Percentiles rank a stretch among this genome's conserved stretches.
Evolutionary conservation across 2,329 filamentous ascomycete genomes (phyloP).

Genomic region (Xylariales sp.): DNA sequence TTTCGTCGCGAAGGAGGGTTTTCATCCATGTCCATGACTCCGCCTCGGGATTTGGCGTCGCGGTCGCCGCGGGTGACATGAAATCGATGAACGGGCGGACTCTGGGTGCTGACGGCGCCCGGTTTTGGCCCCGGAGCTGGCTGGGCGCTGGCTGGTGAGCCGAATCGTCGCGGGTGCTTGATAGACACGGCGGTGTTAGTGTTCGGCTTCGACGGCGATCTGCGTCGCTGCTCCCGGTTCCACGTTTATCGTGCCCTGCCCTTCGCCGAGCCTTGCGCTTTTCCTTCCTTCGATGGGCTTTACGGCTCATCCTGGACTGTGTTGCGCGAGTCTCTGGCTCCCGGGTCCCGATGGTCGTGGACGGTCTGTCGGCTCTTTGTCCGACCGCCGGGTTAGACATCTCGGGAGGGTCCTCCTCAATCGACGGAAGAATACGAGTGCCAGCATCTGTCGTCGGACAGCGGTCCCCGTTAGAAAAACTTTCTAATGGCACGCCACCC

Average conservation of each 20-base stretch:
- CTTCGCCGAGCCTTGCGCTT: not conserved
- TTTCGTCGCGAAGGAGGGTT: not conserved
- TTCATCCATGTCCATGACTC: not conserved
- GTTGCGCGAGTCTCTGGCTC: not conserved
- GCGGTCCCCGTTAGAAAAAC: not conserved
- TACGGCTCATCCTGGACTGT: not conserved
- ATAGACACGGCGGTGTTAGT: not conserved
- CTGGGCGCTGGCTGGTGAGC: not conserved
- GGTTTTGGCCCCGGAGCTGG: not conserved
- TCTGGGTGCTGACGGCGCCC: not conserved
- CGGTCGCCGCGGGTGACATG: not conserved
- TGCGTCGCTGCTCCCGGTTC: not conserved
- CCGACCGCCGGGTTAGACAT: not conserved
- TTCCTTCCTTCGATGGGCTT: not conserved
- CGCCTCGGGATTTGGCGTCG: not conserved
- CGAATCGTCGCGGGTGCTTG: not conserved
- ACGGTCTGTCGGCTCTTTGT: not conserved
- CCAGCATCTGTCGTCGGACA: not conserved
- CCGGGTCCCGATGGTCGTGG: not conserved
- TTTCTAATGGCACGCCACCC: not conserved
- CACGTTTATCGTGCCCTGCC: not conserved
- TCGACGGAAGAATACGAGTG: constrained; percentile 1
- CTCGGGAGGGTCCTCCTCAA: constrained; percentile 5
- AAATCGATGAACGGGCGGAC: constrained; percentile 23
- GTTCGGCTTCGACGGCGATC: not conserved